Percentiles rank a stretch among this genome's conserved stretches.
Evolutionary conservation across 177 flowering plant species (phyloP).

Genomic region (Vitis hybrid): DNA sequence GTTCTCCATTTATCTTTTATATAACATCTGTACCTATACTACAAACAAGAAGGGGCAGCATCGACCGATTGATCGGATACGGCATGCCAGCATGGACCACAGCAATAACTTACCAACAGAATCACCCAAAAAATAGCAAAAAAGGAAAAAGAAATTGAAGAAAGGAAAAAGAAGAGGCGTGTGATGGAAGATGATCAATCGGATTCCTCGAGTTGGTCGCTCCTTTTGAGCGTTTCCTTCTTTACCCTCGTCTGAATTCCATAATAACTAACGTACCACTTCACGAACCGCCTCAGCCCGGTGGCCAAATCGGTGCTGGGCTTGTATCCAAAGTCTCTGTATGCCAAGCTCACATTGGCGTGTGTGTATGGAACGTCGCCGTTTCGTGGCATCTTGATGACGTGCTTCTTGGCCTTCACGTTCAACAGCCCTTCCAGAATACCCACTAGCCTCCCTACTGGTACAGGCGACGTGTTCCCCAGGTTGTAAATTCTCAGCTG

Average conservation of each 20-base stretch:
- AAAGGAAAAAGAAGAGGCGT: neutral
- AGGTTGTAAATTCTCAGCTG: constrained; percentile 80
- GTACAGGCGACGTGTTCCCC: constrained; percentile 92
- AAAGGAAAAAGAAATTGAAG: neutral
- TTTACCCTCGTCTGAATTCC: constrained; percentile 73
- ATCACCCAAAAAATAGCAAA: neutral
- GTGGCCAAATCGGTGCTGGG: constrained; percentile 80
- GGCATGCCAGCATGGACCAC: constrained; percentile 2
- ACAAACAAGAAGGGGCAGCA: constrained; percentile 7
- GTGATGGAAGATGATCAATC: constrained; percentile 7
- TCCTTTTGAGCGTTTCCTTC: constrained; percentile 20
- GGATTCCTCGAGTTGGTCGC: constrained; percentile 21
- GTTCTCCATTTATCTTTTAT: neutral
- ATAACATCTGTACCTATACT: constrained; percentile 3
- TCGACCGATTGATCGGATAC: constrained; percentile 1
- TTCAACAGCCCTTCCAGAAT: constrained; percentile 57
- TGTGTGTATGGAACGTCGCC: constrained; percentile 97
- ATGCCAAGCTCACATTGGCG: constrained; percentile 86
- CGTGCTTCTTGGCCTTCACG: constrained; percentile 75
- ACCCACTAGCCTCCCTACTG: constrained; percentile 68
- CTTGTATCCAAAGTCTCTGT: constrained; percentile 74
- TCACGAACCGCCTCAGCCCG: constrained; percentile 85
- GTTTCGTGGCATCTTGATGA: constrained; percentile 86
- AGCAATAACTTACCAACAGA: neutral
- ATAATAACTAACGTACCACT: constrained; percentile 91